Evolutionary conservation across 2,329 filamentous ascomycete species (phyloP), one percentile per base, ranked within the genome.

Genomic region (Helotiales sp.): DNA sequence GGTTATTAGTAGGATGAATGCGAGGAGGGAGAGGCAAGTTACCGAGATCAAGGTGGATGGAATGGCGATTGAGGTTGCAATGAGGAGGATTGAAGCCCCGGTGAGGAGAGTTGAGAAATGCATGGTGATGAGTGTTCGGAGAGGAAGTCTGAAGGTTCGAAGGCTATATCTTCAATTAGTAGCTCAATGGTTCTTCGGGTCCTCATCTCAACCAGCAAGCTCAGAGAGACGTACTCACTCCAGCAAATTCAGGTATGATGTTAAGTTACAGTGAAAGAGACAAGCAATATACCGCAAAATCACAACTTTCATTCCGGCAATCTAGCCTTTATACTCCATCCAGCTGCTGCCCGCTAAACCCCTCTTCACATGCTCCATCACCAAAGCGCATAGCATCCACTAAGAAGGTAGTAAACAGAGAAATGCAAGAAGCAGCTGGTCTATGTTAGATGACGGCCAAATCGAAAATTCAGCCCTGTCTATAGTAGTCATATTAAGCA

Each of bases 21-120:
- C 32, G 15, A 20, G 2, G 22, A n/a, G 24, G 6, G 40, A 4
- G 17, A 34, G 17, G 26, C 22, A 13, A n/a, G n/a, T 3, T 55
- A 61, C 49, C 5, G 17, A 5, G 40, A 55, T 13, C 15, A 50
- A 49, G 10, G 13, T n/a, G 4, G 30, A 43, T 28, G 65, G 59
- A 20, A 50, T 50, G n/a, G 43, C 50, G n/a, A 45, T 59, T 3
- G 30, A 47, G 6, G 60, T 24, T 17, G 50, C 60, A 8, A 59
- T 26, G 22, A 67, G 13, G 15, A 67, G 60, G 8, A 50, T 1
- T 30, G 52, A 52, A 13, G 61, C 43, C 24, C 52, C 34, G 15
- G 59, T 43, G 22, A 63, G 28, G 64, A 66, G 40, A 11, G 57
- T 64, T 58, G 62, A 59, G 57, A 62, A 62, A 26, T 68, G 61